Conservation (phyloP, 768 basidiomycete species). For the Auricularia auricula-judae region DNA sequence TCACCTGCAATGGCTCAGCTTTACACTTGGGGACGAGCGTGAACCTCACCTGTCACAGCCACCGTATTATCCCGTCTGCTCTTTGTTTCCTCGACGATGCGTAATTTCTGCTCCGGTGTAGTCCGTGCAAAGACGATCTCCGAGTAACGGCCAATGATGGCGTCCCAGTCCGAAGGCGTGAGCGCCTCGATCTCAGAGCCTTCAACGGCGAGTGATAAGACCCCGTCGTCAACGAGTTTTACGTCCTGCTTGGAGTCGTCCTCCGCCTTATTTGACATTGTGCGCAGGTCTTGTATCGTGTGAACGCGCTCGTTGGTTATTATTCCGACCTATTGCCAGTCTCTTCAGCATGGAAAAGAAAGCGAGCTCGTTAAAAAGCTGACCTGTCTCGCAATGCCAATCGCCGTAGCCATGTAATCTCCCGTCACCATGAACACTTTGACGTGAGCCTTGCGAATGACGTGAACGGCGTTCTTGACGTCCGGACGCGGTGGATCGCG, state of each 20-base stretch:
- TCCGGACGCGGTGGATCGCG: conserved; percentile 38
- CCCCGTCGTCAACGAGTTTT: background rate
- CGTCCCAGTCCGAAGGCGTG: conserved; percentile 27
- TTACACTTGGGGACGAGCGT: background rate
- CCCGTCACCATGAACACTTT: conserved; percentile 25
- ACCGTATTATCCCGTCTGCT: conserved; percentile 35
- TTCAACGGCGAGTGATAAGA: conserved; percentile 31
- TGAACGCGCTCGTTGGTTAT: conserved; percentile 28
- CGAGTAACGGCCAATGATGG: conserved; percentile 25
- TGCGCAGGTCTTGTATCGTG: conserved; percentile 20
- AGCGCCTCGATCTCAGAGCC: conserved; percentile 32
- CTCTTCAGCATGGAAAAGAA: background rate
- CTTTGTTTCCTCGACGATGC: conserved; percentile 45
- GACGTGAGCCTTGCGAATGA: conserved; percentile 18
- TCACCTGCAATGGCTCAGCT: conserved; percentile 21
- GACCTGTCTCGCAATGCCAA: conserved; percentile 25
- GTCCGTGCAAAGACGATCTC: conserved; percentile 44
- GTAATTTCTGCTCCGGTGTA: conserved; percentile 46
- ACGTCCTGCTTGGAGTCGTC: background rate
- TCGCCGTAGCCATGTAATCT: conserved; percentile 26
- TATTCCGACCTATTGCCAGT: conserved; percentile 22
- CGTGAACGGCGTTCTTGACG: conserved; percentile 15
- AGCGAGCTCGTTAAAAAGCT: background rate
- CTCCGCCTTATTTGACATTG: conserved; percentile 11
- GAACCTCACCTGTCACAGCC: conserved; percentile 24